Evolutionary conservation across 1,284 basidiomycete genomes (phyloP).

Genomic region (Anthracocystis panici-leucophaei): DNA sequence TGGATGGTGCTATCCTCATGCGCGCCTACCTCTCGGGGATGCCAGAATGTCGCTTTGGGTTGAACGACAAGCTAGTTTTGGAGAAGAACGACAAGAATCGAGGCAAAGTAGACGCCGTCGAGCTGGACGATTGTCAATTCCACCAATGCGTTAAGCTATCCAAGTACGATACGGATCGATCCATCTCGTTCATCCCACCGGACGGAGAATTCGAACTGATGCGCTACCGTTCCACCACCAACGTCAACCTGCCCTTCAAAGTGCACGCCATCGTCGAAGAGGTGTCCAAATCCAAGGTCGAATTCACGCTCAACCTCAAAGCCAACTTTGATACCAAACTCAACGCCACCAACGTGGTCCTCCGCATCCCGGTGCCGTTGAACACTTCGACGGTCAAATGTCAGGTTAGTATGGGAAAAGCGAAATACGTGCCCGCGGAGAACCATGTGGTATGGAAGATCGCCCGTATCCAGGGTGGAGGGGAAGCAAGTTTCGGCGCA

Average conservation of each 20-base stretch:
- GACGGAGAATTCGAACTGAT: conserved; percentile 99
- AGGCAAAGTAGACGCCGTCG: conserved; percentile 69
- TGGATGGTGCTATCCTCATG: conserved; percentile 98
- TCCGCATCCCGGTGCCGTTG: conserved; percentile 93
- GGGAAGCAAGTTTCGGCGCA: conserved; percentile 87
- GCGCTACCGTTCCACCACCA: conserved; percentile 94
- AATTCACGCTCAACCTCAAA: conserved; percentile 89
- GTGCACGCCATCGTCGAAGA: conserved; percentile 93
- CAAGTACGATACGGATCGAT: conserved; percentile 91
- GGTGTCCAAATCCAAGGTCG: conserved; percentile 88
- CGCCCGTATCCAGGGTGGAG: conserved; percentile 88
- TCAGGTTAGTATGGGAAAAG: conserved; percentile 91
- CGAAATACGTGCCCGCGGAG: conserved; percentile 94
- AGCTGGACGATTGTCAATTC: conserved; percentile 97
- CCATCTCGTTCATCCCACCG: conserved; percentile 96
- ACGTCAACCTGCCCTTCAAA: conserved; percentile 92
- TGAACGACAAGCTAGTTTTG: conserved; percentile 97
- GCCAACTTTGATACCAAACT: conserved; percentile 92
- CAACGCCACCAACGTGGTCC: conserved; percentile 89
- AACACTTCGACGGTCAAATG: conserved; percentile 93
- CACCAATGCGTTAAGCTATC: conserved; percentile 96
- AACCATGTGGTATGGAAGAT: conserved; percentile 99
- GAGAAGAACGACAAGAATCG: conserved; percentile 76
- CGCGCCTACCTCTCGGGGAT: conserved; percentile 94
- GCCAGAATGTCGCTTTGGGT: conserved; percentile 96